Evolutionary conservation across 2,329 filamentous ascomycete species (phyloP).

Genomic region (Paecilomyces sp.): DNA sequence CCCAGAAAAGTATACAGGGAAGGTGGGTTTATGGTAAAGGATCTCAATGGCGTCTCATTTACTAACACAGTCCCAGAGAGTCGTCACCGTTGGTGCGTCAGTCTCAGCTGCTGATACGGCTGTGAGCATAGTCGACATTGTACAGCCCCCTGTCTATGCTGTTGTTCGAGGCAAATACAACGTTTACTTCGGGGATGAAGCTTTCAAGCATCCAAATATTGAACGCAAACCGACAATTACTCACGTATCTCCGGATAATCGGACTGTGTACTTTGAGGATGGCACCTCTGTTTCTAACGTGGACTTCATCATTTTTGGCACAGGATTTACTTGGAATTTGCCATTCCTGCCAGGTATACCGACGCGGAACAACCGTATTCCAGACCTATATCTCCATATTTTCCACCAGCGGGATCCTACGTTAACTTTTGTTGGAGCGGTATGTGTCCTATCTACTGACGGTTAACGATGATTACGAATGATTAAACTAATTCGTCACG

Average conservation of each 20-base stretch:
- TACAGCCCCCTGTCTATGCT: slow-evolving; percentile 44
- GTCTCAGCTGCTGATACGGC: slow-evolving; percentile 59
- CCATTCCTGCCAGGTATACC: slow-evolving; percentile 51
- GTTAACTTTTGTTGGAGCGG: slow-evolving; percentile 38
- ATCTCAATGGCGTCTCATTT: background rate
- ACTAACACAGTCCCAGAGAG: slow-evolving; percentile 33
- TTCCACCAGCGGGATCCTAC: slow-evolving; percentile 28
- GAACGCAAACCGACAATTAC: slow-evolving; percentile 20
- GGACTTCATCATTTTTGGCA: slow-evolving; percentile 60
- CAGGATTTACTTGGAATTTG: slow-evolving; percentile 58
- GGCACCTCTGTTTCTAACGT: slow-evolving; percentile 47
- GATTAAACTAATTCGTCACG: background rate
- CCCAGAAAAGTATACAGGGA: slow-evolving; percentile 31
- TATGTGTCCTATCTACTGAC: slow-evolving; percentile 15
- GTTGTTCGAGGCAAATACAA: slow-evolving; percentile 48
- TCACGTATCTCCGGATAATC: slow-evolving; percentile 32
- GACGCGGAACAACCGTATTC: slow-evolving; percentile 25
- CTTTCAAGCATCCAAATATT: slow-evolving; percentile 52
- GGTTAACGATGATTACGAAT: background rate
- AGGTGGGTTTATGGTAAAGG: slow-evolving; percentile 12
- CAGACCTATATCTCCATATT: slow-evolving; percentile 29
- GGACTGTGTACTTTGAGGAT: slow-evolving; percentile 49
- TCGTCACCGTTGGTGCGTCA: slow-evolving; percentile 57
- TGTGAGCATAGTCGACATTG: slow-evolving; percentile 43
- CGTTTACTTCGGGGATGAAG: slow-evolving; percentile 51